Evolutionary conservation across 179 eudicot species (phyloP).

Genomic region (Silene noctiflora): DNA sequence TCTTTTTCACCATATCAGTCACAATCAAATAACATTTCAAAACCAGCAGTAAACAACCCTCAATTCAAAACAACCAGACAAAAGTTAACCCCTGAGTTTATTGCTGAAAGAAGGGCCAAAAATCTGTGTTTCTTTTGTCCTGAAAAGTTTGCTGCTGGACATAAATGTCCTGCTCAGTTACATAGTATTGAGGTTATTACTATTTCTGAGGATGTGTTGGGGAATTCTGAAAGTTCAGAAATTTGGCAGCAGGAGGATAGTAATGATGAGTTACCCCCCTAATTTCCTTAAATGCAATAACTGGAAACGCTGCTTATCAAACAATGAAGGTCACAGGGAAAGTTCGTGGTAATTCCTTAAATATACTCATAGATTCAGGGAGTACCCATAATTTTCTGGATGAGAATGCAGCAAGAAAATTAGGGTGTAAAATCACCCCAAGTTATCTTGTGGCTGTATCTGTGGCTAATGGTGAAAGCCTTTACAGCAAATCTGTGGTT

Average conservation of each 20-base stretch:
- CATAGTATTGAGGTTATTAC: not conserved
- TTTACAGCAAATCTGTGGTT: not conserved
- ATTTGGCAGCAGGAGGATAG: not conserved
- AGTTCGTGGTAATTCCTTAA: not conserved
- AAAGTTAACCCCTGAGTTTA: not conserved
- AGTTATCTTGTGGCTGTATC: not conserved
- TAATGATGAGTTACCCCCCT: not conserved
- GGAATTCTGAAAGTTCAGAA: not conserved
- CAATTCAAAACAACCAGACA: not conserved
- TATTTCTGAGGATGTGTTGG: not conserved
- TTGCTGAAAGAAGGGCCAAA: not conserved
- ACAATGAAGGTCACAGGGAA: not conserved
- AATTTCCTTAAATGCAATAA: not conserved
- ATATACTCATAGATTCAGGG: not conserved
- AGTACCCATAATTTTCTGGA: too few relatives aligned
- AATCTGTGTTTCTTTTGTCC: not conserved
- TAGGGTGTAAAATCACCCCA: not conserved
- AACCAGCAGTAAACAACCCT: not conserved
- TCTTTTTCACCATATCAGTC: not conserved
- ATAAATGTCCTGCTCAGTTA: not conserved
- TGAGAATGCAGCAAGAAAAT: not conserved
- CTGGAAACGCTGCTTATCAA: not conserved
- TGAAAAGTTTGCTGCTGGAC: not conserved
- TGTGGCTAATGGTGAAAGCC: not conserved
- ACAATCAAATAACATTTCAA: not conserved